Percentiles rank a stretch among this genome's conserved stretches.
These are phyloP conservation scores for Penstemon barbatus DNA, from an alignment of 257 asterid genomes.

Conservation along the genomic window DNA sequence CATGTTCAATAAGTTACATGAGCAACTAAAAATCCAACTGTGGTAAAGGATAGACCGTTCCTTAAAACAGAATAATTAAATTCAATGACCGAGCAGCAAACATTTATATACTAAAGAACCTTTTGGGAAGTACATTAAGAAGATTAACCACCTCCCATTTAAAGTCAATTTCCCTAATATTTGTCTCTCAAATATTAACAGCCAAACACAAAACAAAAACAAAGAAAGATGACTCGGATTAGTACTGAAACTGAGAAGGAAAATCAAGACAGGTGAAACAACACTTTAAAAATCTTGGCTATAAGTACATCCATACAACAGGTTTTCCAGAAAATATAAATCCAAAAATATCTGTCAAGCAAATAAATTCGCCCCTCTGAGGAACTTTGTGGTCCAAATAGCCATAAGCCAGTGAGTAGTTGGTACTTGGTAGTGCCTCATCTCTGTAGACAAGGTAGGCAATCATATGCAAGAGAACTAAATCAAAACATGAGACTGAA, in stretches of 20 bases:
- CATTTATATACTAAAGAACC: slow-evolving; percentile 11
- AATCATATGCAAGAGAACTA: slow-evolving; percentile 18
- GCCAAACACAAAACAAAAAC: not conserved
- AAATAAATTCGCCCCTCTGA: not conserved
- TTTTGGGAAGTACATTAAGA: not conserved
- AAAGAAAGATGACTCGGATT: not conserved
- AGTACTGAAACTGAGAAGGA: not conserved
- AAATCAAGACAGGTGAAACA: not conserved
- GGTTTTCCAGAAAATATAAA: too few relatives aligned
- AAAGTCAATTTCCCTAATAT: not conserved
- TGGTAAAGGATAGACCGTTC: not conserved
- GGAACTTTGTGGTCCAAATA: slow-evolving; percentile 17
- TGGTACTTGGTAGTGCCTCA: not conserved
- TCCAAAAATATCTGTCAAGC: too few relatives aligned
- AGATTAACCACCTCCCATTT: not conserved
- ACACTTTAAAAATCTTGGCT: not conserved
- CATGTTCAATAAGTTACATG: not conserved
- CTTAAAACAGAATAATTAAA: slow-evolving; percentile 15
- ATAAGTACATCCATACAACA: too few relatives aligned
- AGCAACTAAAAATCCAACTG: slow-evolving; percentile 17
- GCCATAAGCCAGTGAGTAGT: slow-evolving; percentile 17
- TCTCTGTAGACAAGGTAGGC: slow-evolving; percentile 11
- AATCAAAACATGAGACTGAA: slow-evolving; percentile 5
- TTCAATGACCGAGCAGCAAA: slow-evolving; percentile 17
- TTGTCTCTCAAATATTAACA: too few relatives aligned